Conservation (phyloP, 495 filamentous ascomycete genomes). For the Echria macrotheca region DNA sequence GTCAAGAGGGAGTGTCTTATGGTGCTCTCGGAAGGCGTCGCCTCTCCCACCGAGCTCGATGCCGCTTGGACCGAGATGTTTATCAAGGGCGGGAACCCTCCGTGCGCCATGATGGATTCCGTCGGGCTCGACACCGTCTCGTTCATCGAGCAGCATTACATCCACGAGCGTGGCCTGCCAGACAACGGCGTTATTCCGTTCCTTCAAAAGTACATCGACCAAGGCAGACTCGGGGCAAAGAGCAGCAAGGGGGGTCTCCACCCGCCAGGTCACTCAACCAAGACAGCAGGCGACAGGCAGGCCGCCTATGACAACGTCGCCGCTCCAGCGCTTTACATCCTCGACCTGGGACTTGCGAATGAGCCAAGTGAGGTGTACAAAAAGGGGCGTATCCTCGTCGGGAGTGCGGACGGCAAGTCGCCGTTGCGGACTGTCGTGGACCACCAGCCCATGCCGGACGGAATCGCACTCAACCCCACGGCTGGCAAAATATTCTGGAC, state of each 20-base stretch:
- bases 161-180: slow-evolving; percentile 39
- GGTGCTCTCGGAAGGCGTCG: slow-evolving; percentile 48
- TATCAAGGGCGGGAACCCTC: slow-evolving; percentile 14
- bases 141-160: slow-evolving; percentile 34
- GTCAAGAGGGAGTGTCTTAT: slow-evolving; percentile 48
- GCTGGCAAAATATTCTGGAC: slow-evolving; percentile 47
- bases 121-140: slow-evolving; percentile 51
- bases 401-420: slow-evolving; percentile 20
- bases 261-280: slow-evolving; percentile 19
- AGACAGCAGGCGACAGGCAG: slow-evolving; percentile 13
- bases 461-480: slow-evolving; percentile 35
- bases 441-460: slow-evolving; percentile 39
- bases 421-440: slow-evolving; percentile 16
- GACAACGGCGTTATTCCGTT: slow-evolving; percentile 30
- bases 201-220: slow-evolving; percentile 35
- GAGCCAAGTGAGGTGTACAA: slow-evolving; percentile 11
- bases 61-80: slow-evolving; percentile 37
- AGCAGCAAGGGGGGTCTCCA: slow-evolving; percentile 26
- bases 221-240: slow-evolving; percentile 34
- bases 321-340: slow-evolving; percentile 19
- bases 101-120: slow-evolving; percentile 23
- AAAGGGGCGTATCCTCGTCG: slow-evolving; percentile 23
- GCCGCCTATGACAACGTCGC: slow-evolving; percentile 17
- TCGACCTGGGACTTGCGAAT: slow-evolving; percentile 20
- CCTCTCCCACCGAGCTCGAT: slow-evolving; percentile 44